These are phyloP conservation scores for Proliferodiscus dingleyae DNA, from an alignment of 2,329 filamentous ascomycete genomes.

Conservation along the genomic window DNA sequence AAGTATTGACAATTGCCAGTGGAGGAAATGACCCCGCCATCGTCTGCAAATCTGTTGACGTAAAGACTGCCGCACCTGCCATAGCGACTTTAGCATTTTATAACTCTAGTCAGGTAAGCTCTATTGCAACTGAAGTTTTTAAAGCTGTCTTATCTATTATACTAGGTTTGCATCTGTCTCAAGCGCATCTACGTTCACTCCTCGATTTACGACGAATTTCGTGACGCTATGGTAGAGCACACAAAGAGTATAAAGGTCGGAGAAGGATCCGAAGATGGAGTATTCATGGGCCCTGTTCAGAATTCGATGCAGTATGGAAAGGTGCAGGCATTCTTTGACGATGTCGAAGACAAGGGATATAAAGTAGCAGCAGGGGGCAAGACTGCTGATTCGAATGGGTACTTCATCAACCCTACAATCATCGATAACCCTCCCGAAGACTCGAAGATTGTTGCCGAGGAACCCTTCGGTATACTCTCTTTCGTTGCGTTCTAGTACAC, in stretches of 20 bases:
- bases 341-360: slow-evolving; percentile 42
- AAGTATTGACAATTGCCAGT: no score
- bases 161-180: slow-evolving; percentile 49
- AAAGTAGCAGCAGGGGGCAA: slow-evolving; percentile 22
- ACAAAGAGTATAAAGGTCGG: slow-evolving; percentile 37
- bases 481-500: no score
- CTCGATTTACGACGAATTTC: slow-evolving; percentile 51
- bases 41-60: slow-evolving; percentile 46
- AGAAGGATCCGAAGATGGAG: slow-evolving; percentile 32
- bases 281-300: slow-evolving; percentile 51
- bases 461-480: no score
- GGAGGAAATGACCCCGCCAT: slow-evolving; percentile 52
- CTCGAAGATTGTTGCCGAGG: slow-evolving; percentile 50
- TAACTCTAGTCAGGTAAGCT: no score
- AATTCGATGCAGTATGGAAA: slow-evolving; percentile 55
- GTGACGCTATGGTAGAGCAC: slow-evolving; percentile 43
- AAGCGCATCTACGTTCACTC: slow-evolving; percentile 60
- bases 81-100: slow-evolving; percentile 44
- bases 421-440: slow-evolving; percentile 52
- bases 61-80: slow-evolving; percentile 41
- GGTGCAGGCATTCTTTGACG: slow-evolving; percentile 47
- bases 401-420: slow-evolving; percentile 54
- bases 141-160: no score
- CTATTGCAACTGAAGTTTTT: no score
- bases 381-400: no score